Conservation (phyloP, 371 early-diverging fungal genomes). For the Saksenaea oblongispora region DNA sequence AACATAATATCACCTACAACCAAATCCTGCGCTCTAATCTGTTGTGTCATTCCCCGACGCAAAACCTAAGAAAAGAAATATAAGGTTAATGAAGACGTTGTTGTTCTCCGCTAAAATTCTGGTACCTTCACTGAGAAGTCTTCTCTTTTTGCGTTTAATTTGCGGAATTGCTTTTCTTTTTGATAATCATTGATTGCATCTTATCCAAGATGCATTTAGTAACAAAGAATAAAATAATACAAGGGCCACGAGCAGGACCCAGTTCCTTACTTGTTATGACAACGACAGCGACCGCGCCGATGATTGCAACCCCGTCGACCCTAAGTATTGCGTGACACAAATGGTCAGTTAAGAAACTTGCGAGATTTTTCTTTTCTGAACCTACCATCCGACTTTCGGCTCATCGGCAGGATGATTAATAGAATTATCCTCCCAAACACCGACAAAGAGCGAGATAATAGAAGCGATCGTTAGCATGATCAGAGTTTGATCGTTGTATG, state of each 20-base stretch:
- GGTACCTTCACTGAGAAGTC: slow-evolving; percentile 67
- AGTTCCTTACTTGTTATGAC: slow-evolving; percentile 67
- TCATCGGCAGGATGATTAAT: slow-evolving; percentile 46
- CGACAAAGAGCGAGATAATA: slow-evolving; percentile 77
- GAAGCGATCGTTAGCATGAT: slow-evolving; percentile 77
- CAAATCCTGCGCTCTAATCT: slow-evolving; percentile 75
- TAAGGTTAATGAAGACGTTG: not conserved
- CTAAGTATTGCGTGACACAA: slow-evolving; percentile 27
- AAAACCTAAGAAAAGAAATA: slow-evolving; percentile 25
- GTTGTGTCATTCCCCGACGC: slow-evolving; percentile 71
- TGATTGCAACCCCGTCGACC: slow-evolving; percentile 74
- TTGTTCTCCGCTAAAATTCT: not conserved
- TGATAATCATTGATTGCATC: slow-evolving; percentile 79
- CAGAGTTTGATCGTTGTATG: slow-evolving; percentile 56
- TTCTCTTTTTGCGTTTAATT: slow-evolving; percentile 74
- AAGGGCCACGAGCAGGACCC: not conserved
- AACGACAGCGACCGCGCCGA: slow-evolving; percentile 77
- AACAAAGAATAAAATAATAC: not conserved
- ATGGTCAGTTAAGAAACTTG: slow-evolving; percentile 2
- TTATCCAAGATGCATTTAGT: slow-evolving; percentile 20
- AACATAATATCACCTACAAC: slow-evolving; percentile 86
- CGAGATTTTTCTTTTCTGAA: slow-evolving; percentile 5
- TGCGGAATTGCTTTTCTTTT: slow-evolving; percentile 79
- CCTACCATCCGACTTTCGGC: slow-evolving; percentile 58
- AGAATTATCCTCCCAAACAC: slow-evolving; percentile 75